A percentile compares a stretch with the other conserved stretches of the same genome.
phyloP scores from a whole-genome alignment of 2,329 filamentous ascomycete genomes.

The Hypoxylon sp. region DNA sequence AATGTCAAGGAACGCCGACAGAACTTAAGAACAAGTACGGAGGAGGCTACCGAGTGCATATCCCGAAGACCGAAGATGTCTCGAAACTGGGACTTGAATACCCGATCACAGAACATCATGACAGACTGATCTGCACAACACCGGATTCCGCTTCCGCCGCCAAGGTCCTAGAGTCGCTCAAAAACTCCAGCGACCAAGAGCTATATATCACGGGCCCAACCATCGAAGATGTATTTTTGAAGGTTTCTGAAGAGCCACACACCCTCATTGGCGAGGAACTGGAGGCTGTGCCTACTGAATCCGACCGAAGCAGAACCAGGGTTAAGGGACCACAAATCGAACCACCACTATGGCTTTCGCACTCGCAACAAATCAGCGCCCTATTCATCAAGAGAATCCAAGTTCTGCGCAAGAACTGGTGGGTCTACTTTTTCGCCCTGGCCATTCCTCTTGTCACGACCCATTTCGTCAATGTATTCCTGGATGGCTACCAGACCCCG shows the following conservation, averaged over 20 bases:
- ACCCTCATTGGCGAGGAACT: constrained; percentile 38
- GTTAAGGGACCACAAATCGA: constrained; percentile 25
- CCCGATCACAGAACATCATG: constrained; percentile 53
- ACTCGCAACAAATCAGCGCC: constrained; percentile 45
- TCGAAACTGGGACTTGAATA: constrained; percentile 40
- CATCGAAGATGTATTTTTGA: constrained; percentile 76
- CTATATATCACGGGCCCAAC: constrained; percentile 75
- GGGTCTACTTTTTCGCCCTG: constrained; percentile 48
- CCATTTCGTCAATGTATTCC: constrained; percentile 37
- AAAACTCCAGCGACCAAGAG: constrained; percentile 66
- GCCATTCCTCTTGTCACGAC: constrained; percentile 47
- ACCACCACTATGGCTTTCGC: constrained; percentile 32
- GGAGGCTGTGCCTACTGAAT: constrained; percentile 25
- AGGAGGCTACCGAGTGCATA: constrained; percentile 51
- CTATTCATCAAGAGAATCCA: constrained; percentile 48
- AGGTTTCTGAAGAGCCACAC: constrained; percentile 68
- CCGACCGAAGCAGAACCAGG: constrained; percentile 22
- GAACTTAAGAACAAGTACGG: constrained; percentile 50
- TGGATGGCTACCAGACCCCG: constrained; percentile 39
- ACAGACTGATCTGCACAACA: constrained; percentile 69
- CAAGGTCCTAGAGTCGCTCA: constrained; percentile 65
- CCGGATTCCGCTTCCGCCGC: constrained; percentile 67
- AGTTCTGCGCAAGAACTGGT: constrained; percentile 47
- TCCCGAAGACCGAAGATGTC: constrained; percentile 46
- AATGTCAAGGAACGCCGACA: constrained; percentile 50